phyloP scores from a whole-genome alignment of 495 filamentous ascomycete genomes.

The Aspergillus kassunensis region DNA sequence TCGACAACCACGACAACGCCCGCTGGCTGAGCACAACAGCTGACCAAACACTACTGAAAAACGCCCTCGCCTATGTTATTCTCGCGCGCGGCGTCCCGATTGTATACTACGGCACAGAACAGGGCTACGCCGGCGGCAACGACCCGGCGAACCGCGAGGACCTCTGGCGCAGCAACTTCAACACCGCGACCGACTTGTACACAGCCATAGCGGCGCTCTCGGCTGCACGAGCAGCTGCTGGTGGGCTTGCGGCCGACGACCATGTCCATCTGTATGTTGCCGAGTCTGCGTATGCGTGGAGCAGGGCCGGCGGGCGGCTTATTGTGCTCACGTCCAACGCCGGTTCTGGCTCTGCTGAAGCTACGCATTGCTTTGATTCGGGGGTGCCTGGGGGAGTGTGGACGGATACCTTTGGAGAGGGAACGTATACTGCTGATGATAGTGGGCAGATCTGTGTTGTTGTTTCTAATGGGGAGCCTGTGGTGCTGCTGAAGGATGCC shows the following conservation, averaged over 20 bases:
- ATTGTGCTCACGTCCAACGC: background rate
- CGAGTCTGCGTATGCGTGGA: background rate
- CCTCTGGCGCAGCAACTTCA: conserved; percentile 63
- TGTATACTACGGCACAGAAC: conserved; percentile 69
- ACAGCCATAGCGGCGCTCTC: background rate
- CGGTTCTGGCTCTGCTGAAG: background rate
- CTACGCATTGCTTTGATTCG: background rate
- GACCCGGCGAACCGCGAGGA: conserved; percentile 73
- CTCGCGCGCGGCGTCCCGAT: conserved; percentile 66
- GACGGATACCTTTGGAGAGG: background rate
- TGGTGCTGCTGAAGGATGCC: too few relatives aligned
- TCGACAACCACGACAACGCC: conserved; percentile 75
- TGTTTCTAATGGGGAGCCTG: background rate
- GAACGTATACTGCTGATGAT: background rate
- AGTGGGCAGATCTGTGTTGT: background rate
- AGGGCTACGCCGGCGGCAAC: conserved; percentile 59
- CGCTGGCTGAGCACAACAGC: conserved; percentile 57
- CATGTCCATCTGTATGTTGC: background rate
- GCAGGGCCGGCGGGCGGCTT: background rate
- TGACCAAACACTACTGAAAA: conserved; percentile 54
- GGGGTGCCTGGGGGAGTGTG: background rate
- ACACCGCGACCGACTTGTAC: conserved; percentile 32
- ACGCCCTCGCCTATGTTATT: conserved; percentile 67
- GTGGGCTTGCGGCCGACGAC: background rate
- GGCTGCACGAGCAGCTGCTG: background rate